phyloP scores from a whole-genome alignment of 2,329 filamentous ascomycete genomes.

The Sphaerulina musiva region DNA sequence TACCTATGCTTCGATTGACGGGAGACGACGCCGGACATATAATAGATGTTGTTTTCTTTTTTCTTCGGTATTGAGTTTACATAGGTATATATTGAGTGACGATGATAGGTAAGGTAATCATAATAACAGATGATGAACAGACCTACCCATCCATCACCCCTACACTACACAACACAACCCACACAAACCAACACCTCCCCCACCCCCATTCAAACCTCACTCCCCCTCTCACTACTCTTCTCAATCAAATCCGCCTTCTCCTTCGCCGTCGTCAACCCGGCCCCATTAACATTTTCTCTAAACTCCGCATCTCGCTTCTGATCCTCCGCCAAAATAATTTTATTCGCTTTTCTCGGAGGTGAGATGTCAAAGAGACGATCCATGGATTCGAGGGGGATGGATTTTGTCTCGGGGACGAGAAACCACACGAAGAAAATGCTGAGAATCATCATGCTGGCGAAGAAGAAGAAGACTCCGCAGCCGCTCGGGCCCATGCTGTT shows the following conservation, averaged over 20 bases:
- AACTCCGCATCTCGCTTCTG: conserved; percentile 37
- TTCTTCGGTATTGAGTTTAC: too few relatives aligned
- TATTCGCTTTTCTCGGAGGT: conserved; percentile 39
- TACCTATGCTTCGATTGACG: too few relatives aligned
- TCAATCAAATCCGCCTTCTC: conserved; percentile 33
- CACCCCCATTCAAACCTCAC: conserved; percentile 2
- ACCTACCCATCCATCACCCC: too few relatives aligned
- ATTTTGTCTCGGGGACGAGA: conserved; percentile 39
- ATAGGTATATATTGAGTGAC: too few relatives aligned
- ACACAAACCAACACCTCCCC: not conserved
- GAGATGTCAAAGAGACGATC: conserved; percentile 43
- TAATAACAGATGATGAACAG: too few relatives aligned
- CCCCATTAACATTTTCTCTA: conserved; percentile 37
- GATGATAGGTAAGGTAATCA: too few relatives aligned
- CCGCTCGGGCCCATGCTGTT: conserved; percentile 36
- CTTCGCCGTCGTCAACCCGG: conserved; percentile 34
- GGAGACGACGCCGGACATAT: too few relatives aligned
- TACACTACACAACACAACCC: not conserved
- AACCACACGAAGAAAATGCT: conserved; percentile 44
- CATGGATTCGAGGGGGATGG: conserved; percentile 43
- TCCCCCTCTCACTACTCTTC: conserved; percentile 20
- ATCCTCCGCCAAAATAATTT: conserved; percentile 36
- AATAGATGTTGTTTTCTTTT: too few relatives aligned
- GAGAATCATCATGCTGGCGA: conserved; percentile 44
- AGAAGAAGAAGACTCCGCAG: conserved; percentile 41